Conservation (phyloP, 495 filamentous ascomycete species). For the Annulohypoxylon bovei region DNA sequence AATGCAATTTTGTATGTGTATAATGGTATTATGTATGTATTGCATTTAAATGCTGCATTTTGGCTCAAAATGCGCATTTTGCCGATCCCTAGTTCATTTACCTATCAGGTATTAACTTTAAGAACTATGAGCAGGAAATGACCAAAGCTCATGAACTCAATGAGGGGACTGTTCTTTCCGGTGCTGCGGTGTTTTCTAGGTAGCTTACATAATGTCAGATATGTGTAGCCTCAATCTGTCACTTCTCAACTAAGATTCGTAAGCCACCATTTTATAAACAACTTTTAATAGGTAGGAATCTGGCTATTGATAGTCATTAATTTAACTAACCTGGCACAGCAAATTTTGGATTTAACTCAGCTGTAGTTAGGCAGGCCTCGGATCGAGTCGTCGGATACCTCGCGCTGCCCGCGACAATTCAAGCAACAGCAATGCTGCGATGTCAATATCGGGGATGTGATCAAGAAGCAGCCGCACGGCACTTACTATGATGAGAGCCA, state of each 20-base stretch:
- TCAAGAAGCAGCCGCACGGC: conserved; percentile 11
- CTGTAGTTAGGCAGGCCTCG: conserved; percentile 1
- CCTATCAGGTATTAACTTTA: not conserved
- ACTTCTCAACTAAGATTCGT: conserved; percentile 11
- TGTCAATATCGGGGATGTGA: conserved; percentile 32
- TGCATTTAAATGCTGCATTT: too few species aligned
- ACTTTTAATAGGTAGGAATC: not conserved
- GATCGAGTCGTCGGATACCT: conserved; percentile 11
- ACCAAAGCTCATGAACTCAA: not conserved
- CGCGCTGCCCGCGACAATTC: not conserved
- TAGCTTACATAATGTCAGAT: not conserved
- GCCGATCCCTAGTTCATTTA: too few species aligned
- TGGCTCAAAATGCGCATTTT: too few species aligned
- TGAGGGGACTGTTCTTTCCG: not conserved
- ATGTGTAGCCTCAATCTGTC: not conserved
- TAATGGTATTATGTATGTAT: too few species aligned
- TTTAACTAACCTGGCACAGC: conserved; percentile 15
- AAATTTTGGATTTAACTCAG: not conserved
- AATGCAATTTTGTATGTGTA: too few species aligned
- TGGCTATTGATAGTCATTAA: conserved; percentile 15
- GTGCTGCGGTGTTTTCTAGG: not conserved
- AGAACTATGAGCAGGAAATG: not conserved
- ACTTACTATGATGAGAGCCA: conserved; percentile 26
- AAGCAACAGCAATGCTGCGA: not conserved
- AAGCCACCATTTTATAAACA: conserved; percentile 6